Base-by-base conservation (phyloP, 768 basidiomycete genomes). In the Auriculariales sp. region DNA sequence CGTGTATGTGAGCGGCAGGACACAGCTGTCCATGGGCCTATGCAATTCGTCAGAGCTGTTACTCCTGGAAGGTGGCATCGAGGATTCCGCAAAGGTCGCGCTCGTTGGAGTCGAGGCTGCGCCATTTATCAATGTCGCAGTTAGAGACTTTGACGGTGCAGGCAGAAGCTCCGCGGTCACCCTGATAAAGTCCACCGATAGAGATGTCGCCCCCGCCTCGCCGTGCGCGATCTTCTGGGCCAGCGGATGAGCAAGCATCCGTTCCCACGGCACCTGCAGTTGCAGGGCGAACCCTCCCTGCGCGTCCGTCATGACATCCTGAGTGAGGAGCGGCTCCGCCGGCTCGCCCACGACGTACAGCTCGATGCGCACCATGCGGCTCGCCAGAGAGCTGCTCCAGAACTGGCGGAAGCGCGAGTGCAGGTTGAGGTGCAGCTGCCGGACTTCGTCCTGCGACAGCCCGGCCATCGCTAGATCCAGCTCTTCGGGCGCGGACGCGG, bases 321-420 rank as follows among this genome's bases (percentile, higher is more conserved):
- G 59, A 0, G 63, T 68, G 0, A 67, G 64, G n/a, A 91, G 61
- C 2, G 83, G 78, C 22, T 59, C 66, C 33, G 65, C 63, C 29
- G 54, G 56, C 30, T 56, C 39, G 24, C 39, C 39, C 22, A 24
- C 39, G 7, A 44, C 10, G 39, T 22, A 83, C n/a, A 92, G 57
- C 19, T 76, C 69, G 3, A 92, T 56, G 15, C 74, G 72, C 5
- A 92, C 66, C 2, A 64, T 71, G 14, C 88, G 75, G 22, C 75
- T 70, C 7, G 81, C 58, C 0, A 93, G 67, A 0, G 77, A 78
- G 4, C 79, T 78, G 3, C 81, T 74, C 87, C 87, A 92, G 64
- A 94, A 91, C 0, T 81, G 77, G 44, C 75, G 77, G 19, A 94
- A 65, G 1, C 91, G 79, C 4, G 71, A 62, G 59, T 90, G 85